A percentile compares a stretch with the other conserved stretches of the same genome.
Conservation (phyloP, 495 filamentous ascomycete species). For the Xylaria sp. region DNA sequence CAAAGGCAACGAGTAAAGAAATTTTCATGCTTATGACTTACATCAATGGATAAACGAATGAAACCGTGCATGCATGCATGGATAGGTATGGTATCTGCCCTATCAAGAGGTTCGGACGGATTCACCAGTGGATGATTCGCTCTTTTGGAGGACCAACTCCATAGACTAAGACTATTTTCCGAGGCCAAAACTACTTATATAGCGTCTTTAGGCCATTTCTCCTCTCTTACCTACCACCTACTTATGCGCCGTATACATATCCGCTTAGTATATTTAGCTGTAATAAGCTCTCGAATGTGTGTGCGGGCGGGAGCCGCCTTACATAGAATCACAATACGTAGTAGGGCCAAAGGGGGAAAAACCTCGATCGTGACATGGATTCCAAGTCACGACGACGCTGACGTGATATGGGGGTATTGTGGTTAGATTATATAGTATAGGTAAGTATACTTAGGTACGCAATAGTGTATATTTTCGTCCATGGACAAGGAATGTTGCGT, state of each 20-base stretch:
- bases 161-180: neutral
- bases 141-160: neutral
- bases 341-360: neutral
- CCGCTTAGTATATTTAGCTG: neutral
- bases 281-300: neutral
- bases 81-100: neutral
- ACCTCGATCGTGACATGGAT: neutral
- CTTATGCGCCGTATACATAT: neutral
- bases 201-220: neutral
- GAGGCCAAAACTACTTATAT: neutral
- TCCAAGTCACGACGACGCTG: conserved; percentile 1
- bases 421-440: conserved; percentile 11
- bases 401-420: conserved; percentile 13
- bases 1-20: neutral
- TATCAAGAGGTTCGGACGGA: conserved; percentile 1
- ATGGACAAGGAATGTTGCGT: conserved; percentile 16
- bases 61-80: conserved; percentile 9
- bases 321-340: neutral
- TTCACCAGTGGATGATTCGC: conserved; percentile 2
- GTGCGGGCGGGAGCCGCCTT: neutral
- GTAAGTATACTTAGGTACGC: neutral
- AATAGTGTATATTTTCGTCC: conserved; percentile 1
- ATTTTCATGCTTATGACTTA: conserved; percentile 18
- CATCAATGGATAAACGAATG: conserved; percentile 2
- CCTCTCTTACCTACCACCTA: neutral